These are phyloP conservation scores for Fusarium goolgardi DNA, from an alignment of 2,329 filamentous ascomycete species.

Conservation along the genomic window DNA sequence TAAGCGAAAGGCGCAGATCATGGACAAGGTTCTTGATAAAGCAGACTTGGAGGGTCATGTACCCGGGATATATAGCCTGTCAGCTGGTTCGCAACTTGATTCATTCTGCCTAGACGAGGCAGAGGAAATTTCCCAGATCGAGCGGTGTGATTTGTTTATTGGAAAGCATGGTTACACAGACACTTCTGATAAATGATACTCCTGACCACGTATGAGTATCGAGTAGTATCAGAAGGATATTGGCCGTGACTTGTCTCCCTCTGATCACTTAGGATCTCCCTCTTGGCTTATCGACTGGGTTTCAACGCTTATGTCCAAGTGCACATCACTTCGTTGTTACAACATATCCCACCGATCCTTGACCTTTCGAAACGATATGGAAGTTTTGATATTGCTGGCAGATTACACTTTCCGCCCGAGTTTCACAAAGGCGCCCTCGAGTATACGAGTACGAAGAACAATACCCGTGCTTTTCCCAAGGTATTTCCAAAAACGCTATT, in stretches of 20 bases:
- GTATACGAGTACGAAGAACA: background rate
- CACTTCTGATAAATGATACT: constrained; percentile 24
- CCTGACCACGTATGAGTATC: background rate
- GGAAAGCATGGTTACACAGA: constrained; percentile 24
- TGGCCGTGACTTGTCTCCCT: background rate
- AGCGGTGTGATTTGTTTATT: constrained; percentile 31
- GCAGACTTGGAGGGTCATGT: constrained; percentile 13
- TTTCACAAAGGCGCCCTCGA: constrained; percentile 8
- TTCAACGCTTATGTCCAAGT: background rate
- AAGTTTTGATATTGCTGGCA: background rate
- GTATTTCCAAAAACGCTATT: constrained; percentile 14
- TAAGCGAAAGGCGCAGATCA: background rate
- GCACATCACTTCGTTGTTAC: constrained; percentile 4
- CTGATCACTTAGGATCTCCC: background rate
- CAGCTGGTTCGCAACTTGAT: constrained; percentile 38
- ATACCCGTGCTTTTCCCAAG: background rate
- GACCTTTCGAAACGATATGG: background rate
- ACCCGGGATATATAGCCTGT: constrained; percentile 31
- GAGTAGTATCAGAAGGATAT: constrained; percentile 5
- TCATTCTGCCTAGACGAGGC: constrained; percentile 35
- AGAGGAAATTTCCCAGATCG: constrained; percentile 21
- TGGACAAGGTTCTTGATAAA: constrained; percentile 2
- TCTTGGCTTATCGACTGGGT: background rate
- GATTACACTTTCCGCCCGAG: background rate
- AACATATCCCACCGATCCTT: background rate